Evolutionary conservation across 2,329 filamentous ascomycete genomes (phyloP), one percentile per base, ranked within the genome.

Genomic region (Eurotiales sp.): DNA sequence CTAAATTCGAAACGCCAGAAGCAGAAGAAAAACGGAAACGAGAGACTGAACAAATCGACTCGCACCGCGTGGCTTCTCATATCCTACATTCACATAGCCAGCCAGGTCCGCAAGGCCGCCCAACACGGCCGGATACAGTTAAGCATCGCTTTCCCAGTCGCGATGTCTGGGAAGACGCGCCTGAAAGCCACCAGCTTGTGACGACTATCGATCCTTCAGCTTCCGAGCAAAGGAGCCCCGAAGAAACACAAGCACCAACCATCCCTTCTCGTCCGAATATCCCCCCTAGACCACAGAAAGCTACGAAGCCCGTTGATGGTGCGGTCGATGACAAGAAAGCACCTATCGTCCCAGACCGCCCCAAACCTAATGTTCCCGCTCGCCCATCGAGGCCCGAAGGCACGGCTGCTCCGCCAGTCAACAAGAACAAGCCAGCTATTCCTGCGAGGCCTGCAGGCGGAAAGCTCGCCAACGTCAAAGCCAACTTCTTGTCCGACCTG

Each of bases 141-240:
- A 76, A 83, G 52, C 84, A 85, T 46, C 83, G 90, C 11, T 97
- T 97, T 67, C 92, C 92, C 0, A 96, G 91, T 66, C 84, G 84
- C 50, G 92, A 97, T 70, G 84, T 96, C 37, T 96, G 92, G 92
- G 92, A 97, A 72, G 92, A 97, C 67, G 85, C 82, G 0, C 92
- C 92, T 1, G 90, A 95, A 61, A 92, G 88, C 62, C 80, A 88
- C 52, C 80, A 87, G 56, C 79, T 95, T 17, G 84, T 90, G 62
- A 87, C 91, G 0, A 91, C 86, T 69, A 37, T 76, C 54, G 59
- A 65, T 68, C 21, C 80, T 72, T 23, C 81, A 23, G 75, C 79
- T 2, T 73, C 75, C 19, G 76, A 79, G 55, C 70, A 72, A 43
- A 73, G 70, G 57, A 72, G 63, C 50, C 66, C 59, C 54, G 59